Conservation (phyloP, 306 rosid genomes). For the Benincasa hispida region DNA sequence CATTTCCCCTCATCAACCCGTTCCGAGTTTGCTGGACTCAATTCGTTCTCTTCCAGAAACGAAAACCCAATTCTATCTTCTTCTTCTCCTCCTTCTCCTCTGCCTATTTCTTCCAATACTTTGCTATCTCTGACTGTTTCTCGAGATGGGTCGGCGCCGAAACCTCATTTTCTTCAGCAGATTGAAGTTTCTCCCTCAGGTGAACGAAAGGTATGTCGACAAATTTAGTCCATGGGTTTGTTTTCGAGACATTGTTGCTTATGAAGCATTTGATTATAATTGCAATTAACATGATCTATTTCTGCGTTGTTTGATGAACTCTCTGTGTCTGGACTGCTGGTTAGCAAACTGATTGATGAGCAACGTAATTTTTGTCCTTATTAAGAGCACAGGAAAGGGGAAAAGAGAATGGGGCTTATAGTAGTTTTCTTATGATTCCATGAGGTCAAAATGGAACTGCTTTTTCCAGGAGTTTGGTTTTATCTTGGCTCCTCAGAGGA, state of each 20-base stretch:
- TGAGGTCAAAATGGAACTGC: too few species aligned
- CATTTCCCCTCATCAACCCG: slow-evolving; percentile 14
- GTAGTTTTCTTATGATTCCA: not conserved
- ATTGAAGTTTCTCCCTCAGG: slow-evolving; percentile 12
- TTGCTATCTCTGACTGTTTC: slow-evolving; percentile 16
- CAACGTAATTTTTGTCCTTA: not conserved
- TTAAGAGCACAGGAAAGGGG: not conserved
- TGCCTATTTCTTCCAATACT: slow-evolving; percentile 8
- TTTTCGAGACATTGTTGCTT: not conserved
- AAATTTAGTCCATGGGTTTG: not conserved
- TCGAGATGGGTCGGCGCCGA: slow-evolving; percentile 3
- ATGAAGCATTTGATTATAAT: not conserved
- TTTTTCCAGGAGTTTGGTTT: too few species aligned
- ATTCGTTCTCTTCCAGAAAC: slow-evolving; percentile 26
- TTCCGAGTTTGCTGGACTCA: slow-evolving; percentile 10
- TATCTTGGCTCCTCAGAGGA: too few species aligned
- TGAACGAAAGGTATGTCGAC: slow-evolving; percentile 34
- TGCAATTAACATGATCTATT: not conserved
- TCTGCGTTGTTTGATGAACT: not conserved
- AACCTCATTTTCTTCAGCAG: slow-evolving; percentile 21
- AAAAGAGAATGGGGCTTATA: not conserved
- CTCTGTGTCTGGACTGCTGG: not conserved
- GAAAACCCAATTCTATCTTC: slow-evolving; percentile 19
- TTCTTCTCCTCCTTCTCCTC: not conserved
- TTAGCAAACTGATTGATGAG: not conserved